Evolutionary conservation across 768 basidiomycete genomes (phyloP).

Genomic region (Fomitopsis pulvina): DNA sequence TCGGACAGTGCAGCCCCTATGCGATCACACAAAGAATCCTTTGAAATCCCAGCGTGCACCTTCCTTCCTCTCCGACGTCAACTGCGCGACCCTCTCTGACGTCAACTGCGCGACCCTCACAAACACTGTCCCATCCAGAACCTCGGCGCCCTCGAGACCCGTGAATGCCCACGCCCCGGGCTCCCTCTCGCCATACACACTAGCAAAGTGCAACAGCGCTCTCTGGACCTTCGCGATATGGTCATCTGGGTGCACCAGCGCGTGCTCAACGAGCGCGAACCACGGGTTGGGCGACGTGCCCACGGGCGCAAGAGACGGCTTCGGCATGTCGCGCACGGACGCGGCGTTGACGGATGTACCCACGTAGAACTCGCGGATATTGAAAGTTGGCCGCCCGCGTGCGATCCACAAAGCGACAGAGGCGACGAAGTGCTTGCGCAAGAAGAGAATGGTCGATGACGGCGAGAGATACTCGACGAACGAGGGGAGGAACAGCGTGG

Average conservation of each 20-base stretch:
- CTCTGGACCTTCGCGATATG: conserved; percentile 46
- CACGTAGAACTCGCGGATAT: conserved; percentile 30
- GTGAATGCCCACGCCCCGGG: conserved; percentile 25
- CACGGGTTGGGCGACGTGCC: conserved; percentile 47
- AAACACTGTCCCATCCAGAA: conserved; percentile 59
- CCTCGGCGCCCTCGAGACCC: conserved; percentile 40
- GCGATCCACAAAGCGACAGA: conserved; percentile 41
- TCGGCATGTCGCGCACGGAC: conserved; percentile 7
- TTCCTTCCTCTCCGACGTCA: conserved; percentile 32
- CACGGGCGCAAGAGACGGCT: conserved; percentile 26
- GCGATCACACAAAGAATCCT: conserved; percentile 20
- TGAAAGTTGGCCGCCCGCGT: conserved; percentile 42
- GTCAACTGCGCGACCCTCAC: conserved; percentile 49
- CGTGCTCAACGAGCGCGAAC: conserved; percentile 47
- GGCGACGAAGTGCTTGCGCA: conserved; percentile 52
- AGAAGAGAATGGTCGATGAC: conserved; percentile 41
- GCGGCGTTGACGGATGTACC: no score
- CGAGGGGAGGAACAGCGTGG: conserved; percentile 55
- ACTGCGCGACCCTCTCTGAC: conserved; percentile 29
- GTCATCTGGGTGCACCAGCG: conserved; percentile 54
- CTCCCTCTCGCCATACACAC: conserved; percentile 36
- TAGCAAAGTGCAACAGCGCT: conserved; percentile 40
- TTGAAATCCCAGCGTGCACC: conserved; percentile 20
- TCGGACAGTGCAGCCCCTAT: no score
- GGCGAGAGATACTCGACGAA: conserved; percentile 31